phyloP scores from a whole-genome alignment of 805 yeast species.

The Ogataea pignaliae region DNA sequence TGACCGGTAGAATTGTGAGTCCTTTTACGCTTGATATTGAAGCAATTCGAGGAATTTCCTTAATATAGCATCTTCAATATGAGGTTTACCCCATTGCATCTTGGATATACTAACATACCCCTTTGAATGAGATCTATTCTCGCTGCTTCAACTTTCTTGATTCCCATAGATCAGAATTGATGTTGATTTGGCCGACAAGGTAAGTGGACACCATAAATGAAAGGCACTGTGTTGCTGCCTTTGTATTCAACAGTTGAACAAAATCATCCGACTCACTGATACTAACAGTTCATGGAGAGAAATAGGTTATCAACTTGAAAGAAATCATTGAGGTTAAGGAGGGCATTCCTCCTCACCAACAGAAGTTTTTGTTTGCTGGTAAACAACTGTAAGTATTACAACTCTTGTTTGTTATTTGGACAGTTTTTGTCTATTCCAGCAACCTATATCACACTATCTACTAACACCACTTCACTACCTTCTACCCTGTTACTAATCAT shows the following conservation, averaged over 20 bases:
- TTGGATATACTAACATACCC: constrained; percentile 1
- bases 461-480: not conserved
- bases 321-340: constrained; percentile 93
- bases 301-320: constrained; percentile 55
- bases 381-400: constrained; percentile 71
- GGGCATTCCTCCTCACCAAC: constrained; percentile 96
- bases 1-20: constrained; percentile 73
- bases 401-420: too few species aligned
- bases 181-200: constrained; percentile 63
- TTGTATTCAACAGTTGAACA: not conserved
- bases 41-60: too few species aligned
- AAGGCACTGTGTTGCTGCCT: not conserved
- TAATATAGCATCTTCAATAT: too few species aligned
- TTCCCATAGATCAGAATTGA: constrained; percentile 56
- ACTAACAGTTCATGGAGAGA: constrained; percentile 9
- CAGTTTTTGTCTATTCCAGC: not conserved
- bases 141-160: not conserved
- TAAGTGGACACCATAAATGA: constrained; percentile 26
- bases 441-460: not conserved
- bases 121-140: too few species aligned
- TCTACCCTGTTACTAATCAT: not conserved
- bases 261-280: constrained; percentile 23
- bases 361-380: constrained; percentile 84
- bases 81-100: not conserved
- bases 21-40: not conserved